Evolutionary conservation across 106 monocot genomes (phyloP).

Genomic region (Dendrobium catenatum): DNA sequence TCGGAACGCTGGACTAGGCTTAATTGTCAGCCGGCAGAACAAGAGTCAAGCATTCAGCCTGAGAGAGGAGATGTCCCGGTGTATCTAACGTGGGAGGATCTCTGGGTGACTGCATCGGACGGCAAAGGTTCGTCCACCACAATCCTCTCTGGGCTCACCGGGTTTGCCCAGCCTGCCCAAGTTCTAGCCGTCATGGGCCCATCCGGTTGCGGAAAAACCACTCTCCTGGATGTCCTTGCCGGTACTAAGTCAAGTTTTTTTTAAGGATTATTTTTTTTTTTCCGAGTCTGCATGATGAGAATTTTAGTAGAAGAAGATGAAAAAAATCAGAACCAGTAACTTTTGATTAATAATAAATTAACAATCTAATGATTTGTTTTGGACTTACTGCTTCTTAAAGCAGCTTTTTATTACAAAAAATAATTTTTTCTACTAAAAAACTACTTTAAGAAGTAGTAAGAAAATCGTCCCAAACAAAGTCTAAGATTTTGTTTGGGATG

Average conservation of each 20-base stretch:
- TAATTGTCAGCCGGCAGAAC: too few species aligned
- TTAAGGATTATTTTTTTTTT: too few species aligned
- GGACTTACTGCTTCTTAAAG: too few species aligned
- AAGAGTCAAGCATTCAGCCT: background rate
- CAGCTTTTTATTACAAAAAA: too few species aligned
- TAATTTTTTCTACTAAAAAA: too few species aligned
- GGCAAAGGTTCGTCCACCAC: conserved; percentile 8
- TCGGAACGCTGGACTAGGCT: background rate
- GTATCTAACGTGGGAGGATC: conserved; percentile 47
- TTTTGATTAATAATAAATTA: background rate
- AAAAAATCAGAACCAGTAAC: too few species aligned
- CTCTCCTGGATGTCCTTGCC: conserved; percentile 45
- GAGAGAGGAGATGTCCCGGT: background rate
- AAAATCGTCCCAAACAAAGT: too few species aligned
- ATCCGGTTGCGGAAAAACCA: conserved; percentile 58
- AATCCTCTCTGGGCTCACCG: conserved; percentile 35
- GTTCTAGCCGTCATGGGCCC: conserved; percentile 62
- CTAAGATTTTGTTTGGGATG: too few species aligned
- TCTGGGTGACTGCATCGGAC: conserved; percentile 26
- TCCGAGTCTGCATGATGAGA: too few species aligned
- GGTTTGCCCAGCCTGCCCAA: conserved; percentile 42
- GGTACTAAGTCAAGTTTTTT: conserved; percentile 2
- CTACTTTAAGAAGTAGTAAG: too few species aligned
- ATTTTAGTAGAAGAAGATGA: too few species aligned
- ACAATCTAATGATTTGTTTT: too few species aligned